Base-by-base conservation (phyloP, 306 rosid species). In the Casuarina cunninghamiana region DNA sequence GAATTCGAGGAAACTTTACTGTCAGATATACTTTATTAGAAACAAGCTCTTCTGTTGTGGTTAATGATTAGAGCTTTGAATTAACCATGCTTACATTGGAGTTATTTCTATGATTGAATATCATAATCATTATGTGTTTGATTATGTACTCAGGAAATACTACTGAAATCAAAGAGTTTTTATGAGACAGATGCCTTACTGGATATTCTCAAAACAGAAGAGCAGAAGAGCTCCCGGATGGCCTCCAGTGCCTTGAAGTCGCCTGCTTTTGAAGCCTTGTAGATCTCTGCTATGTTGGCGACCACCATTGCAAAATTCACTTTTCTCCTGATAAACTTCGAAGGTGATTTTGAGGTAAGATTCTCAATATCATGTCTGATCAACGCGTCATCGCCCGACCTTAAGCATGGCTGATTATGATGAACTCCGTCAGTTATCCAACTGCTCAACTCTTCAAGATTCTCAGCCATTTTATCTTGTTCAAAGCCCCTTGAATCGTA, bases 401-500 rank as follows among this genome's bases (percentile, higher is more conserved):
- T 78, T 61, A 72, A 39, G 78, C 83, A 82, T 5, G 61, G 74
- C 82, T 85, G 88, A 75, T 85, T 82, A 62, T 85, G 88, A 53
- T 76, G 83, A 71, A 85, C 57, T 72, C 88, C 88, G 0, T 85
- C 77, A 46, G 10, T 79, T 77, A 85, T 78, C 88, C 88, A 85
- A 68, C 32, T 51, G 13, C 83, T 81, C 74, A 85, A 5, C 55
- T 77, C 86, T 53, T 68, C 79, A n/a, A 78, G 44, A 19, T 39
- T 53, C 45, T 72, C 79, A 35, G 37, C 60, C 55, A 77, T 44
- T 42, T 67, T 73, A 39, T 69, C 46, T 44, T 67, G 58, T 19
- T 72, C 75, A 45, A 85, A 82, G 21, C 88, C 88, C 51, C 79
- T 60, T 10, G 88, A 81, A 75, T 85, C 86, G 77, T 66, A 85